These are phyloP conservation scores for Pleodorina starrii DNA, from an alignment of 139 green algal genomes.

Conservation along the genomic window DNA sequence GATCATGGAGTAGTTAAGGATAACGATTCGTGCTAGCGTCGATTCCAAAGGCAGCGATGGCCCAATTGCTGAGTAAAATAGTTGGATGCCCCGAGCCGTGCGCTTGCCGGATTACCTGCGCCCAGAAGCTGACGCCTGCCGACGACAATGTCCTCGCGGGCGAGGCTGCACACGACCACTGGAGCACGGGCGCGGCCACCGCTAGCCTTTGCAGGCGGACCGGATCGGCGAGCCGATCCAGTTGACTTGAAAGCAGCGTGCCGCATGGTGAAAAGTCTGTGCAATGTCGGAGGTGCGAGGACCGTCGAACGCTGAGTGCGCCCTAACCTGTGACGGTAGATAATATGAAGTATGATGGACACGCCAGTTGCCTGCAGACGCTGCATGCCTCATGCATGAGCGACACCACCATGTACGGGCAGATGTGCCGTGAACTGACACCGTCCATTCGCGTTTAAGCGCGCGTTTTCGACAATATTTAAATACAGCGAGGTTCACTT, in stretches of 20 bases:
- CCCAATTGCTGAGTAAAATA: too few relatives aligned
- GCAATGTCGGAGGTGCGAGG: not conserved
- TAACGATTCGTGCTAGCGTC: too few relatives aligned
- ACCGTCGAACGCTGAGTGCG: too few relatives aligned
- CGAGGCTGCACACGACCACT: not conserved
- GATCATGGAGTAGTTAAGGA: too few relatives aligned
- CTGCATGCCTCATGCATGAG: too few relatives aligned
- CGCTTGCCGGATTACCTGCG: too few relatives aligned
- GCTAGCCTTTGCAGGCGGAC: not conserved
- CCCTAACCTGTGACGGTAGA: too few relatives aligned
- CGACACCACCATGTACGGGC: too few relatives aligned
- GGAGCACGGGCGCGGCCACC: not conserved
- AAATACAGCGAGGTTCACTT: not conserved
- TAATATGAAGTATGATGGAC: too few relatives aligned
- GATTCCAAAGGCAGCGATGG: too few relatives aligned
- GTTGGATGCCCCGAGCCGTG: too few relatives aligned
- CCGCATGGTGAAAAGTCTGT: not conserved
- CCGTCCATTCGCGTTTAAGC: not conserved
- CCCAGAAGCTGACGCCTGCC: slow-evolving; percentile 19
- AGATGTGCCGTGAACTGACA: slow-evolving; percentile 16
- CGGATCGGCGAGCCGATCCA: not conserved
- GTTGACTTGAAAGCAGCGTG: slow-evolving; percentile 18
- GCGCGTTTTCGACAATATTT: not conserved
- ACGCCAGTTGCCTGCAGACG: too few relatives aligned
- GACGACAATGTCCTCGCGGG: not conserved